Conservation (phyloP, 148 eudicot species). For the Cornus suecica region DNA sequence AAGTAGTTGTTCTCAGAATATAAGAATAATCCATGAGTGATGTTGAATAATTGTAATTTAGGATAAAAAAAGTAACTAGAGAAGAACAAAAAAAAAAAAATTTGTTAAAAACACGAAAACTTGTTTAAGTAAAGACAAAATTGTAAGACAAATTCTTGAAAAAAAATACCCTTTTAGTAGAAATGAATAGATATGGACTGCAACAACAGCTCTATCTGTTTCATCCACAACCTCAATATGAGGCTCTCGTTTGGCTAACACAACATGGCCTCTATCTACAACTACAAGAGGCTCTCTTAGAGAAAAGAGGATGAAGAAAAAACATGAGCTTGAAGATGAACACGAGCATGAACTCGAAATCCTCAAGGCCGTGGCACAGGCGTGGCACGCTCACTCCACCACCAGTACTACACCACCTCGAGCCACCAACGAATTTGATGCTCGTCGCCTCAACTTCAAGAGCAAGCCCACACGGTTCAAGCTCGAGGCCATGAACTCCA, state of each 20-base stretch:
- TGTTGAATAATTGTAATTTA: too few relatives aligned
- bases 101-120: too few relatives aligned
- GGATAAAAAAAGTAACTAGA: too few relatives aligned
- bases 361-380: constrained; percentile 88
- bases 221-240: constrained; percentile 20
- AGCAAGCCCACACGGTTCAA: constrained; percentile 58
- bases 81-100: too few relatives aligned
- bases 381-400: constrained; percentile 65
- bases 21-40: too few relatives aligned
- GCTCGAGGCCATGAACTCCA: constrained; percentile 52
- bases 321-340: constrained; percentile 14
- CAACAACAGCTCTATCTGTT: constrained; percentile 2
- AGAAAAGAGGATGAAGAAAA: constrained; percentile 22
- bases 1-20: too few relatives aligned
- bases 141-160: too few relatives aligned
- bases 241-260: constrained; percentile 40
- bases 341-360: constrained; percentile 41
- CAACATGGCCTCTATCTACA: constrained; percentile 16
- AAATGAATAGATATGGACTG: too few relatives aligned
- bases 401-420: constrained; percentile 14
- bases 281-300: not conserved
- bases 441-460: constrained; percentile 42
- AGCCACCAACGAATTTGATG: constrained; percentile 50
- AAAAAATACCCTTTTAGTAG: too few relatives aligned
- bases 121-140: too few relatives aligned